phyloP scores from a whole-genome alignment of 441 rosid genomes.

The Gossypium davidsonii region DNA sequence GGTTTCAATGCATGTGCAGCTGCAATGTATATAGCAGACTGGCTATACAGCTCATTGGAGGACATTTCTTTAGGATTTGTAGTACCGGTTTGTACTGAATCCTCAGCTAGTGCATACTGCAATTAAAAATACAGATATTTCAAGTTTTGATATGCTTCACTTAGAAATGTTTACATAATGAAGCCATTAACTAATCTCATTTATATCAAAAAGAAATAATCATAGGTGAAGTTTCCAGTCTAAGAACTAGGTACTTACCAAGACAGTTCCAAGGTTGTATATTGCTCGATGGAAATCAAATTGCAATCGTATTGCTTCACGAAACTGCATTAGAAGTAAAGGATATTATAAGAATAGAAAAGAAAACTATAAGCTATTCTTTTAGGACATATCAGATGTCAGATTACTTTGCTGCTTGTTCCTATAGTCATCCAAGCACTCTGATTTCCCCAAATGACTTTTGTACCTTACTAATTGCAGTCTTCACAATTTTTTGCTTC shows the following conservation, averaged over 20 bases:
- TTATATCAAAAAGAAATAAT: neutral
- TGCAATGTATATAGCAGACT: slow-evolving; percentile 94
- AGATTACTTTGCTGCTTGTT: slow-evolving; percentile 25
- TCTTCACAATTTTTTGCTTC: slow-evolving; percentile 84
- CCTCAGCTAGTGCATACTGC: slow-evolving; percentile 98
- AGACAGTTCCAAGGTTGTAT: slow-evolving; percentile 96
- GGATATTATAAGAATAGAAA: slow-evolving; percentile 13
- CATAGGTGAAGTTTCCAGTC: slow-evolving; percentile 16
- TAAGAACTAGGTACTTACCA: slow-evolving; percentile 46
- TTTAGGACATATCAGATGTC: slow-evolving; percentile 15
- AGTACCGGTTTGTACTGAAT: slow-evolving; percentile 83
- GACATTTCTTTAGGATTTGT: slow-evolving; percentile 60
- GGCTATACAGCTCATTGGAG: slow-evolving; percentile 88
- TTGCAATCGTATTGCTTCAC: slow-evolving; percentile 90
- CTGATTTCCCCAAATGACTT: slow-evolving; percentile 29
- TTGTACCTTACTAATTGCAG: slow-evolving; percentile 93
- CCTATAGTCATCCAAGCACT: slow-evolving; percentile 24
- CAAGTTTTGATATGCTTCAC: slow-evolving; percentile 1
- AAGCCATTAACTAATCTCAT: neutral
- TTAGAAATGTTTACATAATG: neutral
- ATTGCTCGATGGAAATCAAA: slow-evolving; percentile 98
- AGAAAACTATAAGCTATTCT: slow-evolving; percentile 16
- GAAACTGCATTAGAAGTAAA: slow-evolving; percentile 55
- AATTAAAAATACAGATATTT: slow-evolving; percentile 12
- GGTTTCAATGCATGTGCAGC: slow-evolving; percentile 99